Evolutionary conservation across 768 basidiomycete species (phyloP), one percentile per base, ranked within the genome.

Genomic region (Pleurotus salmoneostramineus): DNA sequence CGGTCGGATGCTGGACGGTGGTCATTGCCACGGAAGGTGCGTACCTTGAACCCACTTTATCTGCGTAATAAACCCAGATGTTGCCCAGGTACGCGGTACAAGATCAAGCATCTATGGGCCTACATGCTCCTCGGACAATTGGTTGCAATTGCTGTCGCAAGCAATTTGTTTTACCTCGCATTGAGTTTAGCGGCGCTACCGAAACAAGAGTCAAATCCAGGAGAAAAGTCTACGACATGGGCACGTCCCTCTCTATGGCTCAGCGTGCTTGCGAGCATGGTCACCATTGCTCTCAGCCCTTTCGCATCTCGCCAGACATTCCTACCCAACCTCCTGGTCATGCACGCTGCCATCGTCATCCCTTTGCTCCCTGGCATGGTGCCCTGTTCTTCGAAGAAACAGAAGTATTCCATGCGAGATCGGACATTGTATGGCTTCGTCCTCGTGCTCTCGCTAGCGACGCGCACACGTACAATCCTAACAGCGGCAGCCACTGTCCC

Each of bases 61-160:
- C 37, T n/a, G 40, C 10, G 10, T 48, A 31, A 31, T 3, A 15
- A 2, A 45, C n/a, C 47, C 37, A 36, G 5, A 14, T 35, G 14
- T 42, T 6, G 31, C 47, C 1, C 54, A 75, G 81, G 79, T 0
- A 65, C 71, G 40, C 67, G 71, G 17, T 63, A 73, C 44, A 56
- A 69, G 12, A 72, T 88, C 58, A 78, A 75, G 61, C 72, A 80
- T 59, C 50, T 81, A 0, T 86, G 83, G 83, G 84, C 82, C 1
- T 89, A 86, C 69, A 87, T 89, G 83, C 71, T 89, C 36, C 75
- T 91, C 6, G 88, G 87, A 4, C 87, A 89, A 68, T 62, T 89
- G 17, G 86, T 91, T 56, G 86, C 88, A 34, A 83, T 89, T 47
- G 83, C 82, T 8, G 83, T 88, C 37, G 83, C 85, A 6, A 80